A percentile compares a stretch with the other conserved stretches of the same genome.
phyloP scores from a whole-genome alignment of 1,284 basidiomycete species.

The Takashimella koratensis region DNA sequence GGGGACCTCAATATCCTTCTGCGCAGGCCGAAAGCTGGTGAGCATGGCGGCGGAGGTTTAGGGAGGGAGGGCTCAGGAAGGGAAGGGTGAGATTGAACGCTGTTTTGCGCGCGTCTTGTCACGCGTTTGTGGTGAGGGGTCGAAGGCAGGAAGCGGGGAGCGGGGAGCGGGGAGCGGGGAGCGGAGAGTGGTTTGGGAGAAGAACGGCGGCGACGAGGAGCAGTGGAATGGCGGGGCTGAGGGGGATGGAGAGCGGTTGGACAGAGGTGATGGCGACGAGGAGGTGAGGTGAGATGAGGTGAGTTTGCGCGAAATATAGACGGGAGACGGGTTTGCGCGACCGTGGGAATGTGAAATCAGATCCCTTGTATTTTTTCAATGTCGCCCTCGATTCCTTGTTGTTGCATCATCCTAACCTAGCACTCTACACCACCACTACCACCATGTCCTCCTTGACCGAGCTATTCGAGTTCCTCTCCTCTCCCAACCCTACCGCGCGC shows the following conservation, averaged over 20 bases:
- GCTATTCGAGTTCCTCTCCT: conserved; percentile 80
- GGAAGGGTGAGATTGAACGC: neutral
- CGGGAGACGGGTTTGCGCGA: neutral
- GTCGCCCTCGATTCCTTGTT: neutral
- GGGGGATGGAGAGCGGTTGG: conserved; percentile 2
- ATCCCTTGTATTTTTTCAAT: neutral
- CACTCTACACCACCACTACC: neutral
- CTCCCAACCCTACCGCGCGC: conserved; percentile 80
- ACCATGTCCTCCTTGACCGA: conserved; percentile 52
- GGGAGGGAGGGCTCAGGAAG: neutral
- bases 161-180: too few species aligned
- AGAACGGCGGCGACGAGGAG: too few species aligned
- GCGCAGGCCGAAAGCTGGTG: conserved; percentile 21
- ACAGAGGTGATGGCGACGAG: too few species aligned
- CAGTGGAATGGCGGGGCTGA: too few species aligned
- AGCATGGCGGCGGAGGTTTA: conserved; percentile 16
- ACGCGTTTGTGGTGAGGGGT: too few species aligned
- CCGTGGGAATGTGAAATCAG: conserved; percentile 22
- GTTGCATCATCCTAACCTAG: neutral
- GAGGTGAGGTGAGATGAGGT: too few species aligned
- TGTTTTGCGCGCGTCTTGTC: too few species aligned
- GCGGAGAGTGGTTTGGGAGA: too few species aligned
- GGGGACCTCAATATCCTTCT: conserved; percentile 69
- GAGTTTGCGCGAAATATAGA: too few species aligned
- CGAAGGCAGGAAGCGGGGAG: too few species aligned